These are phyloP conservation scores for Crithidia thermophila DNA, from an alignment of 208 protist species.

Conservation along the genomic window DNA sequence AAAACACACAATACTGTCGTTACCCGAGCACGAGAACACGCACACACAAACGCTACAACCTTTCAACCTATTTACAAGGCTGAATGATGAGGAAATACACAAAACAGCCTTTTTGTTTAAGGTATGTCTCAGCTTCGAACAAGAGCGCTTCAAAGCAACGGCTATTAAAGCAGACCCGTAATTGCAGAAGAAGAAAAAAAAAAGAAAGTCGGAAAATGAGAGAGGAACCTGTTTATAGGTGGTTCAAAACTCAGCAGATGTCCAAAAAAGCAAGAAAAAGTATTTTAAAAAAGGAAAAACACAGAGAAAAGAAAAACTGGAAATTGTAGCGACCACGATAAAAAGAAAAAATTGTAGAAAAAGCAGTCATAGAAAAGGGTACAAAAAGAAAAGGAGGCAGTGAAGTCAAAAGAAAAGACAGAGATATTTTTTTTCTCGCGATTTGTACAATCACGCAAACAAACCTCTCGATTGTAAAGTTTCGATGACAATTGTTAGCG, in stretches of 20 bases:
- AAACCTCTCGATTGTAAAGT: too few species aligned
- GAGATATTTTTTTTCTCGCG: too few species aligned
- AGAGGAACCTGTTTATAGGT: conserved; percentile 2
- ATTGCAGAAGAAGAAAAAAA: background rate
- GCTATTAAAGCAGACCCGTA: background rate
- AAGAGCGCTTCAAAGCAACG: too few species aligned
- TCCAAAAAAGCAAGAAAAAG: background rate
- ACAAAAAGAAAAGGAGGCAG: conserved; percentile 19
- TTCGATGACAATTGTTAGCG: too few species aligned
- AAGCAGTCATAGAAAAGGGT: background rate
- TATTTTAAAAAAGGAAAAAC: background rate
- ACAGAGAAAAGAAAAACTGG: conserved; percentile 13
- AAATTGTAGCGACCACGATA: background rate
- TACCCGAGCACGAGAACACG: too few species aligned
- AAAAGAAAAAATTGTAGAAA: background rate
- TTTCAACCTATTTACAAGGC: too few species aligned
- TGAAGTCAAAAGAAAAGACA: conserved; percentile 15
- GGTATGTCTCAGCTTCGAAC: background rate
- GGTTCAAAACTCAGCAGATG: background rate
- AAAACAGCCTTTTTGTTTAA: background rate
- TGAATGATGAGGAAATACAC: background rate
- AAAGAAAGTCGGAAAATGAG: conserved; percentile 15
- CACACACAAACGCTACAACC: too few species aligned
- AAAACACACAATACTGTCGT: too few species aligned
- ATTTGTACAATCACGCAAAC: too few species aligned